Base-by-base conservation (phyloP, 2,329 filamentous ascomycete genomes). In the Cladobotryum protrusum region DNA sequence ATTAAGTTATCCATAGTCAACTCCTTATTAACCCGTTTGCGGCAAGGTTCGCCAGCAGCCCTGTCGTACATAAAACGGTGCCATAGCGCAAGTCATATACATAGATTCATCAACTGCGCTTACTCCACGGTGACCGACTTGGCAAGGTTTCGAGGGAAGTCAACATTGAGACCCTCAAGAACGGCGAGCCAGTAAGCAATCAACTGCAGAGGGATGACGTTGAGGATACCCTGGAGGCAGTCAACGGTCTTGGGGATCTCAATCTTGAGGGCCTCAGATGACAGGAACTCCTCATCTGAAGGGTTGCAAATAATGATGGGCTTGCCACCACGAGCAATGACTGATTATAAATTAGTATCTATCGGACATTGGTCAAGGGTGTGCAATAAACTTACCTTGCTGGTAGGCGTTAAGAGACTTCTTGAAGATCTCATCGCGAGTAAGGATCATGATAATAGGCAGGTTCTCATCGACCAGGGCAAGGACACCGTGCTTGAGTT, bases 361-460 rank as follows among this genome's bases (percentile, higher is more conserved):
- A 12, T 11, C 17, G 18, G 49, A 39, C 17, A 36, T n/a, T 12
- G 12, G 24, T 36, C 9, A 14, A 5, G 14, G 44, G 9, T 19
- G 9, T 24, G 18, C 36, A 39, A 14, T 32, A 5, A 43, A 68
- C 79, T 67, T 76, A 88, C 86, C 85, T 79, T 99, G 93, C 75
- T 99, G 93, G 73, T 97, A 99, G 63, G 93, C 93, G 71, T 99
- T 99, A 65, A 99, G 79, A n/a, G 93, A 97, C 78, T 99, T 99
- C 70, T 87, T 87, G 76, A 99, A 99, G 65, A 99, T 86, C 61
- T 90, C 81, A 67, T 99, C 93, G 54, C 93, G 87, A 48, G 93
- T 99, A 54, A 99, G 79, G 65, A 99, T 97, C 93, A 99, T 99
- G 72, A 99, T 96, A 70, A 99, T 99, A 55, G 93, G 93, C 35